phyloP scores from a whole-genome alignment of 306 rosid genomes.

The Leucaena leucocephala region DNA sequence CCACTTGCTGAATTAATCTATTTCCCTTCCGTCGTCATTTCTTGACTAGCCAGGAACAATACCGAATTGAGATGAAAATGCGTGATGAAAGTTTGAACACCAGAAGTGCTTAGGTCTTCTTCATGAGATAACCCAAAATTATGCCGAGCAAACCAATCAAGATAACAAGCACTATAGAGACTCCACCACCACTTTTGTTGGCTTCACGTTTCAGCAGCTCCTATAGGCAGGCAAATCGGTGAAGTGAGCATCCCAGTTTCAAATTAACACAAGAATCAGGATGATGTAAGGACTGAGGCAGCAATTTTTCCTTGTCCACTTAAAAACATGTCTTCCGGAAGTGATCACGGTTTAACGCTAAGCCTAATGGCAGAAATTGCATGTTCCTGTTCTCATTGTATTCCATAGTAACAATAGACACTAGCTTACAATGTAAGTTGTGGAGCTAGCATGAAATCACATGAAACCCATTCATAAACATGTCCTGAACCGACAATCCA shows the following conservation, averaged over 20 bases:
- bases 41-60: conserved; percentile 47
- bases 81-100: conserved; percentile 34
- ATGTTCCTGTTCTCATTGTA: not conserved
- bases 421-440: not conserved
- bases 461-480: conserved; percentile 15
- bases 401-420: conserved; percentile 6
- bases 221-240: conserved; percentile 50
- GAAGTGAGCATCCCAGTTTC: conserved; percentile 15
- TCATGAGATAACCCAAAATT: conserved; percentile 76
- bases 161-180: conserved; percentile 60
- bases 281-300: conserved; percentile 13
- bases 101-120: conserved; percentile 50
- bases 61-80: conserved; percentile 40
- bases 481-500: not conserved
- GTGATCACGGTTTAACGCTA: not conserved
- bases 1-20: conserved; percentile 46
- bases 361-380: not conserved
- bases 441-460: conserved; percentile 22
- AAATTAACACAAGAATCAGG: conserved; percentile 32
- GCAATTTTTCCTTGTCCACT: not conserved
- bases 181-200: conserved; percentile 66
- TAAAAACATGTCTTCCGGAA: not conserved
- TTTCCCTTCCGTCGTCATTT: conserved; percentile 51
- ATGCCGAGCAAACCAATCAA: conserved; percentile 71
- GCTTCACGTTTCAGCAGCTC: conserved; percentile 76